Conservation (phyloP, 2,329 filamentous ascomycete genomes). For the Aureobasidium uvarum region DNA sequence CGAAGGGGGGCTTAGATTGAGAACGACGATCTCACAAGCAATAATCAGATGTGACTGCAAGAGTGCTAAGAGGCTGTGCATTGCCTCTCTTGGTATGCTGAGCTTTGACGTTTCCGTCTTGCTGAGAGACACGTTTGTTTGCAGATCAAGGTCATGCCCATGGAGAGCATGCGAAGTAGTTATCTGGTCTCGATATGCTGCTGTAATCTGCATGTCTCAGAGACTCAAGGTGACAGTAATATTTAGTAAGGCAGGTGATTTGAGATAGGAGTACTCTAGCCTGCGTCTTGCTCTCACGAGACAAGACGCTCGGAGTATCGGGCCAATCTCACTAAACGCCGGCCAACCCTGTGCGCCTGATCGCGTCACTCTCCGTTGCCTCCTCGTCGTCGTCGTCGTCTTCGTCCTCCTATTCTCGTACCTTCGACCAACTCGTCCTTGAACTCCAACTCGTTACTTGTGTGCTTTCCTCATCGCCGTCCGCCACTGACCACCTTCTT, state of each 20-base stretch:
- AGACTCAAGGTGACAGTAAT: neutral
- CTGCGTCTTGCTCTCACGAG: neutral
- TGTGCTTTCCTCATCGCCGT: neutral
- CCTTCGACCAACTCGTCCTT: conserved; percentile 4
- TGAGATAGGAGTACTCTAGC: conserved; percentile 1
- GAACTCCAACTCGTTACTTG: neutral
- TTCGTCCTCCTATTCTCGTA: conserved; percentile 22
- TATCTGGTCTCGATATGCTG: neutral
- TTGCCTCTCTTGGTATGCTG: neutral
- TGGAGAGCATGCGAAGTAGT: neutral
- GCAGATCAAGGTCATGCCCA: neutral
- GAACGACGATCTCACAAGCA: neutral
- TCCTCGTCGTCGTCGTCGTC: neutral
- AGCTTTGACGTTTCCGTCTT: neutral
- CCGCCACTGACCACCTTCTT: conserved; percentile 32
- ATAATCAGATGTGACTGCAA: neutral
- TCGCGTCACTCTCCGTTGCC: conserved; percentile 16
- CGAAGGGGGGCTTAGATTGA: neutral
- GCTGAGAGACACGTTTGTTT: neutral
- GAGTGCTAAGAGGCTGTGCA: neutral
- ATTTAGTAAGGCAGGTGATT: neutral
- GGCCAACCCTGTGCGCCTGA: conserved; percentile 18
- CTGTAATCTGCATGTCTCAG: neutral
- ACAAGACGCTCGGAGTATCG: conserved; percentile 2
- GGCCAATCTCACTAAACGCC: conserved; percentile 22